phyloP scores from a whole-genome alignment of 768 basidiomycete species.

The Calvatia gigantea region DNA sequence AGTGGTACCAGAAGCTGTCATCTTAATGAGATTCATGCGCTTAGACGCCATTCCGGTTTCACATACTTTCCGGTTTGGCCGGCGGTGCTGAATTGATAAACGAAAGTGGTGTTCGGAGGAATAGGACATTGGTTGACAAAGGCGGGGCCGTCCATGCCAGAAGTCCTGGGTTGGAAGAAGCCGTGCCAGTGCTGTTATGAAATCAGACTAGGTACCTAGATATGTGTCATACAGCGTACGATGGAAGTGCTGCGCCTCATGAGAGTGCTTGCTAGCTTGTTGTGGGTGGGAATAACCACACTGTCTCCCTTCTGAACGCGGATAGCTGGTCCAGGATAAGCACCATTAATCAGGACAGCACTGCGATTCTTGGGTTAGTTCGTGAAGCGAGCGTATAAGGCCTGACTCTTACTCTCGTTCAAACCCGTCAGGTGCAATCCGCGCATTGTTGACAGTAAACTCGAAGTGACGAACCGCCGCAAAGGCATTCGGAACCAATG shows the following conservation, averaged over 20 bases:
- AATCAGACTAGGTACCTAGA: neutral
- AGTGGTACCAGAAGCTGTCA: slow-evolving; percentile 27
- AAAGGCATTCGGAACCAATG: neutral
- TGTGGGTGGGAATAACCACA: neutral
- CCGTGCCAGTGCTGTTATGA: slow-evolving; percentile 19
- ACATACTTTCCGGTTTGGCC: slow-evolving; percentile 24
- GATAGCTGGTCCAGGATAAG: neutral
- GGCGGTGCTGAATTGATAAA: slow-evolving; percentile 25
- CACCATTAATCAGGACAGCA: slow-evolving; percentile 2
- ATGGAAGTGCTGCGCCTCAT: slow-evolving; percentile 30
- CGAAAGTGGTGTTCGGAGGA: slow-evolving; percentile 24
- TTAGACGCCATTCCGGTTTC: neutral
- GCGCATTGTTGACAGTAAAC: slow-evolving; percentile 35
- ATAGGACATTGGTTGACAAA: slow-evolving; percentile 29
- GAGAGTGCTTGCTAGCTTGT: slow-evolving; percentile 31
- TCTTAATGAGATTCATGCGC: no score
- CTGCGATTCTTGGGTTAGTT: neutral
- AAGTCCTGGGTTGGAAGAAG: slow-evolving; percentile 19
- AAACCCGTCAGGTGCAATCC: slow-evolving; percentile 48
- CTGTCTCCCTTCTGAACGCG: neutral
- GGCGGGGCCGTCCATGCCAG: slow-evolving; percentile 24
- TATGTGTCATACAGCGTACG: neutral
- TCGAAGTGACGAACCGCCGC: slow-evolving; percentile 7
- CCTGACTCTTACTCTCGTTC: slow-evolving; percentile 18
- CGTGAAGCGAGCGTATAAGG: neutral